A percentile compares a stretch with the other conserved stretches of the same genome.
phyloP scores from a whole-genome alignment of 768 basidiomycete species.

The Amanita pallidorosea region DNA sequence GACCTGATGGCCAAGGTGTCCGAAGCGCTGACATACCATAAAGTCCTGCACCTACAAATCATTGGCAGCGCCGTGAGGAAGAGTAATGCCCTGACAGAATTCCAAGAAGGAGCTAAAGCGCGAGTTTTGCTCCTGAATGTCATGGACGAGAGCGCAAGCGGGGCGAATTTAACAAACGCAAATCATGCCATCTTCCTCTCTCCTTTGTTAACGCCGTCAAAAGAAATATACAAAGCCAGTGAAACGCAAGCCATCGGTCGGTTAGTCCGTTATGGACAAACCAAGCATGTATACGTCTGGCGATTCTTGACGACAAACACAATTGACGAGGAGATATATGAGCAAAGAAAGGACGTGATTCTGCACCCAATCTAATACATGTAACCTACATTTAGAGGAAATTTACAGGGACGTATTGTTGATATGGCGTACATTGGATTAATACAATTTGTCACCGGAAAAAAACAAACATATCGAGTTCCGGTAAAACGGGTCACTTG shows the following conservation, averaged over 20 bases:
- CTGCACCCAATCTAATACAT: slow-evolving; percentile 3
- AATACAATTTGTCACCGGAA: neutral
- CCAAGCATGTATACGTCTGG: slow-evolving; percentile 71
- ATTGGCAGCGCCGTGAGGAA: slow-evolving; percentile 65
- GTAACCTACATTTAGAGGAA: neutral
- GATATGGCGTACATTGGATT: slow-evolving; percentile 4
- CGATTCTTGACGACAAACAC: slow-evolving; percentile 79
- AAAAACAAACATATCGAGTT: neutral
- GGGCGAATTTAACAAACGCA: slow-evolving; percentile 85
- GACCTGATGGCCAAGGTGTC: slow-evolving; percentile 89
- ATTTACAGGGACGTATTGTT: neutral
- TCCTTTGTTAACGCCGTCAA: slow-evolving; percentile 71
- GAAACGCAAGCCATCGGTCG: slow-evolving; percentile 81
- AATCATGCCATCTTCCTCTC: slow-evolving; percentile 95
- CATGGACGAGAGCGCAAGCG: slow-evolving; percentile 92
- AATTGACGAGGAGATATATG: slow-evolving; percentile 79
- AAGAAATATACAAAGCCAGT: slow-evolving; percentile 79
- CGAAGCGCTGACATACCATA: slow-evolving; percentile 64
- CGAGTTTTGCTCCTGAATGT: slow-evolving; percentile 82
- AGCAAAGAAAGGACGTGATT: slow-evolving; percentile 32
- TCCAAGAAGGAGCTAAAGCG: slow-evolving; percentile 72
- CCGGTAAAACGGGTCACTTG: slow-evolving; percentile 35
- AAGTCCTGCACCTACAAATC: slow-evolving; percentile 73
- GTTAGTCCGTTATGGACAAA: slow-evolving; percentile 75
- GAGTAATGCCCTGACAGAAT: slow-evolving; percentile 76